Conservation (phyloP, 192 early-diverging fungal genomes). For the Umbelopsis ramanniana region DNA sequence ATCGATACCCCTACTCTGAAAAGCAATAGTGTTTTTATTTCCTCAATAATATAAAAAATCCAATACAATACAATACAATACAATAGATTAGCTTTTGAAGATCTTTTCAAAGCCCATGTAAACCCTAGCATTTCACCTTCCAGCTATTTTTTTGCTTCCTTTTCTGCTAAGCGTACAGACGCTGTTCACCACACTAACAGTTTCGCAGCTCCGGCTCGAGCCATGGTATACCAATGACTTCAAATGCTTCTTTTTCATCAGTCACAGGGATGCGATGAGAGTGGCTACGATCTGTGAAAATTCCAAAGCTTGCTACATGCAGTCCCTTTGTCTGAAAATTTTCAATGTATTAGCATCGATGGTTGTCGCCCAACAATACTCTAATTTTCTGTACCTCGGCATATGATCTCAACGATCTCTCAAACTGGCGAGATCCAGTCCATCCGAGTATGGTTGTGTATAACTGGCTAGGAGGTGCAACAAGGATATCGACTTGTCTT, state of each 20-base stretch:
- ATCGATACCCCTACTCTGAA: not conserved
- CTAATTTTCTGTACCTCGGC: conserved; percentile 13
- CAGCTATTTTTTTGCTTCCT: too few relatives aligned
- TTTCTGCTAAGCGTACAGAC: not conserved
- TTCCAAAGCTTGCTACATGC: conserved; percentile 27
- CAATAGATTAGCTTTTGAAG: not conserved
- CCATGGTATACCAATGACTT: conserved; percentile 35
- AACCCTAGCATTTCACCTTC: not conserved
- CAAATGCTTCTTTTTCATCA: conserved; percentile 28
- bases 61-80: not conserved
- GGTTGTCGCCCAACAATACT: not conserved
- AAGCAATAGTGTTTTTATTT: not conserved
- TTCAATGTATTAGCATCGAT: not conserved
- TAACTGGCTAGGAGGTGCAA: conserved; percentile 28
- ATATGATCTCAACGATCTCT: conserved; percentile 27
- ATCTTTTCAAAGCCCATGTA: not conserved
- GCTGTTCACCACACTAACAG: conserved; percentile 19
- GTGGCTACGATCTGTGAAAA: conserved; percentile 28
- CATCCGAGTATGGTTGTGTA: conserved; percentile 36
- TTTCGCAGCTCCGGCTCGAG: conserved; percentile 36
- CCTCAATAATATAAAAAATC: not conserved
- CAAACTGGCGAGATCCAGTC: conserved; percentile 42
- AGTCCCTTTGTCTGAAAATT: conserved; percentile 27
- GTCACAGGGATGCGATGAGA: not conserved
- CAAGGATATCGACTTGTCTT: conserved; percentile 40